Conservation (phyloP, 2,329 filamentous ascomycete species). For the Colletotrichum eremochloae region DNA sequence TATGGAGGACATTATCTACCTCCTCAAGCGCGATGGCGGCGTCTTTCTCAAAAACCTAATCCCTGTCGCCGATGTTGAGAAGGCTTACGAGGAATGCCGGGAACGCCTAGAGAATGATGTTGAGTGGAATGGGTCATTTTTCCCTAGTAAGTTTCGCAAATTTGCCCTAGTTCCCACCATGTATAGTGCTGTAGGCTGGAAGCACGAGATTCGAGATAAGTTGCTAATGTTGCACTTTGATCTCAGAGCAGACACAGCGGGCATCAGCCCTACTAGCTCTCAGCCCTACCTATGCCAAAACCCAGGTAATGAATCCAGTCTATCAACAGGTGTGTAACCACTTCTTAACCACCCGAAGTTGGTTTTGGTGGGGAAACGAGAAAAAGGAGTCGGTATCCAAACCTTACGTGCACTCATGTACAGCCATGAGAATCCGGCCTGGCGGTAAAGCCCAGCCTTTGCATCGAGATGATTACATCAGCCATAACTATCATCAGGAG, state of each 20-base stretch:
- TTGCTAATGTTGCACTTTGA: too few relatives aligned
- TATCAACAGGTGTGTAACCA: slow-evolving; percentile 33
- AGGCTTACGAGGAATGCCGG: slow-evolving; percentile 27
- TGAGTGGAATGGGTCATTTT: slow-evolving; percentile 37
- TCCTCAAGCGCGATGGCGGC: slow-evolving; percentile 36
- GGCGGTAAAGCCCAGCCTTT: too few relatives aligned
- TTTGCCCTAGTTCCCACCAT: too few relatives aligned
- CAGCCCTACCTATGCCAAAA: slow-evolving; percentile 35
- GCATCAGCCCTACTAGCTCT: slow-evolving; percentile 32
- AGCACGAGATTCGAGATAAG: too few relatives aligned
- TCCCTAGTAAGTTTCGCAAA: slow-evolving; percentile 15
- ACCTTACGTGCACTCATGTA: too few relatives aligned
- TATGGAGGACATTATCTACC: slow-evolving; percentile 26
- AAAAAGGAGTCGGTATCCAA: too few relatives aligned
- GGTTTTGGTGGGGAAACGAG: too few relatives aligned
- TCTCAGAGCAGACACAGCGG: slow-evolving; percentile 31
- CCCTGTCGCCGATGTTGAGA: slow-evolving; percentile 19
- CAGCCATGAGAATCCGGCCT: too few relatives aligned
- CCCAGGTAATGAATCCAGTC: slow-evolving; percentile 33
- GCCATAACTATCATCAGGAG: slow-evolving; percentile 44
- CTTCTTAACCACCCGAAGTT: slow-evolving; percentile 23
- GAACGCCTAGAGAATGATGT: slow-evolving; percentile 33
- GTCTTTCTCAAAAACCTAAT: slow-evolving; percentile 30
- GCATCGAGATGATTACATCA: too few relatives aligned
- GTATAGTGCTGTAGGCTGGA: neutral